A percentile compares a stretch with the other conserved stretches of the same genome.
These are phyloP conservation scores for Alopecurus myosuroides DNA, from an alignment of 176 grass and related monocot species.

Conservation along the genomic window DNA sequence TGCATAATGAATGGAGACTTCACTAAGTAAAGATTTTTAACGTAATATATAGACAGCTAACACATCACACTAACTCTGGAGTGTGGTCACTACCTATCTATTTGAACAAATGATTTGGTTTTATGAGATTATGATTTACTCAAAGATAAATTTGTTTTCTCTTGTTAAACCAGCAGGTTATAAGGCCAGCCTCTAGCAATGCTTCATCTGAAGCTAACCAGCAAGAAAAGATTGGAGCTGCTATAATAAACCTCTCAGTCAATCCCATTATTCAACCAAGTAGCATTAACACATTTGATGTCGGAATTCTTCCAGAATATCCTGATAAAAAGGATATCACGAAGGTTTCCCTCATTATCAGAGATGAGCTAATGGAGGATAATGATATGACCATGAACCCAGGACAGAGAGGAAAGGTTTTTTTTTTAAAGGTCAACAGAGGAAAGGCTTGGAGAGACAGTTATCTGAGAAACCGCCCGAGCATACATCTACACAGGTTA, in stretches of 20 bases:
- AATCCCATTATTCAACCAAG: not conserved
- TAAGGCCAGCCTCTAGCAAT: conserved; percentile 22
- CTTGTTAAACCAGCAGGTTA: conserved; percentile 28
- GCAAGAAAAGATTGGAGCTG: not conserved
- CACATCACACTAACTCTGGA: conserved; percentile 6
- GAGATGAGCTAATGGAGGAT: not conserved
- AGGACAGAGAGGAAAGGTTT: too few relatives aligned
- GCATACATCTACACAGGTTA: conserved; percentile 11
- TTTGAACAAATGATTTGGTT: not conserved
- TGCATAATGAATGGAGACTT: not conserved
- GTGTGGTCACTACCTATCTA: not conserved
- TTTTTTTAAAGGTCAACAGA: too few relatives aligned
- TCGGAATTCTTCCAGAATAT: not conserved
- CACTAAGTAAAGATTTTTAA: not conserved
- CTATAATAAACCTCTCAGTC: not conserved
- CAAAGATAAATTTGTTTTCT: conserved; percentile 15
- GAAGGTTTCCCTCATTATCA: not conserved
- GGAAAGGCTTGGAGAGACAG: not conserved
- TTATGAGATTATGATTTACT: not conserved
- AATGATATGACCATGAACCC: not conserved
- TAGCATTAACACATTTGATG: not conserved
- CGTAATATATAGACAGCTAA: not conserved
- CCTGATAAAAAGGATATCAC: not conserved
- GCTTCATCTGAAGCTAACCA: conserved; percentile 2
- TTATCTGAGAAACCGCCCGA: not conserved